Base-by-base conservation (phyloP, 208 protist genomes). In the Vickermania spadyakhi region DNA sequence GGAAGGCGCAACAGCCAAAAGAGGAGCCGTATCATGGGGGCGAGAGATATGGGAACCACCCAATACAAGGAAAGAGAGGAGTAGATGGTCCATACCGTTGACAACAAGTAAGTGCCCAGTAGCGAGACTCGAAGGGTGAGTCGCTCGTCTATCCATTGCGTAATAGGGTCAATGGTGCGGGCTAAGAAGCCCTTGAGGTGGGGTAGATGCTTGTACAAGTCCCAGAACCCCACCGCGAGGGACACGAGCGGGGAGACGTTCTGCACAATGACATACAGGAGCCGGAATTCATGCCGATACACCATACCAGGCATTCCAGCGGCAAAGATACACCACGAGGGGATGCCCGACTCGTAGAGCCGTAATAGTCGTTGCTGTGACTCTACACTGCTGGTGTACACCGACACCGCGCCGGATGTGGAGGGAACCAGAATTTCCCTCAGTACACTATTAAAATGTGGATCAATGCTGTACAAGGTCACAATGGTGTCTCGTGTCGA, bases 181-280 rank as follows among this genome's bases (percentile, higher is more conserved):
- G 68, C 64, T 49, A 93, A 36, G 62, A 88, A 88, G 0, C 28
- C 49, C 56, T 83, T 86, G 58, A 93, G 76, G 64, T 86, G 75
- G 13, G 82, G 82, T 14, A 93, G 64, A 53, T 90, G 80, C 60
- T 84, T 84, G 62, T 93, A 93, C 23, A 93, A 55, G 66, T 93
- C 86, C 63, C 89, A 93, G 7, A 86, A 52, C 4, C 86, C 86
- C 1, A 84, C 81, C 18, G 67, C 73, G 13, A 93, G 68, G 28
- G 86, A 86, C 29, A 93, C 60, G 23, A 93, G 52, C 0, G 86
- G 86, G 75, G 72, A 84, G 14, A 93, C 56, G 60, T 93, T 86
- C 1, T 75, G 58, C 21, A 90, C 41, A 7, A 62, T 70, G 14
- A 83, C 81, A 74, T 84, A 80, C 28, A 75, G 59, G 14, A 86